A percentile compares a stretch with the other conserved stretches of the same genome.
phyloP scores from a whole-genome alignment of 495 filamentous ascomycete species.

The Cenococcum geophilum region DNA sequence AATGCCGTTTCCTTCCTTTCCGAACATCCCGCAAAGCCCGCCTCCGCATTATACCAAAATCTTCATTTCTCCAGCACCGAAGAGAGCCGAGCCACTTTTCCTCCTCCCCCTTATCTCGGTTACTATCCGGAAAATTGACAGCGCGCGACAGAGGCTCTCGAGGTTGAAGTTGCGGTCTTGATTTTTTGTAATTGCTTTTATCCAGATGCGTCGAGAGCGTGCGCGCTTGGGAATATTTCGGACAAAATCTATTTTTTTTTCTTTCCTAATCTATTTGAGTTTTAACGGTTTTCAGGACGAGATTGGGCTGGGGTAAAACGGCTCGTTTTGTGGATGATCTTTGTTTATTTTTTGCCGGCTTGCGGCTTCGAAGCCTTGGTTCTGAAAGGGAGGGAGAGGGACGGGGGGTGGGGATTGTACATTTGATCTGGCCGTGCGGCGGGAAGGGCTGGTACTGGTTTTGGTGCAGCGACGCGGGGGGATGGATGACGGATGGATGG shows the following conservation, averaged over 20 bases:
- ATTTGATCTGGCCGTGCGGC: too few species aligned
- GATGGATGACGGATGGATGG: too few species aligned
- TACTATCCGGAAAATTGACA: not conserved
- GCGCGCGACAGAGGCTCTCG: conserved; percentile 20
- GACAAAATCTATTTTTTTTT: not conserved
- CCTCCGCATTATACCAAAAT: conserved; percentile 26
- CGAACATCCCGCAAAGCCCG: conserved; percentile 26
- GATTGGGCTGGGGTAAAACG: too few species aligned
- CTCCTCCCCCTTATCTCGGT: not conserved
- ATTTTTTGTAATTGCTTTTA: too few species aligned
- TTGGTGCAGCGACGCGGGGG: too few species aligned
- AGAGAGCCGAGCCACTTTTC: conserved; percentile 26
- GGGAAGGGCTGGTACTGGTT: too few species aligned
- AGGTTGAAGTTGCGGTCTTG: conserved; percentile 35
- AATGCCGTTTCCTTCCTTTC: conserved; percentile 21
- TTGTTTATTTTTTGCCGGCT: too few species aligned
- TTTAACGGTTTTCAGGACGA: not conserved
- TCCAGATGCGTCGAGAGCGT: conserved; percentile 31
- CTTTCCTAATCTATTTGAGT: not conserved
- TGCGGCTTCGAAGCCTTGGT: too few species aligned
- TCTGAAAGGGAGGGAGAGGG: too few species aligned
- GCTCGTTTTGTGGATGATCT: too few species aligned
- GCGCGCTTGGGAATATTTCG: not conserved
- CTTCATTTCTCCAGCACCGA: conserved; percentile 32
- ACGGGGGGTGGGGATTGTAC: too few species aligned